Conservation (phyloP, 2,329 filamentous ascomycete species). For the Venturia asperata region DNA sequence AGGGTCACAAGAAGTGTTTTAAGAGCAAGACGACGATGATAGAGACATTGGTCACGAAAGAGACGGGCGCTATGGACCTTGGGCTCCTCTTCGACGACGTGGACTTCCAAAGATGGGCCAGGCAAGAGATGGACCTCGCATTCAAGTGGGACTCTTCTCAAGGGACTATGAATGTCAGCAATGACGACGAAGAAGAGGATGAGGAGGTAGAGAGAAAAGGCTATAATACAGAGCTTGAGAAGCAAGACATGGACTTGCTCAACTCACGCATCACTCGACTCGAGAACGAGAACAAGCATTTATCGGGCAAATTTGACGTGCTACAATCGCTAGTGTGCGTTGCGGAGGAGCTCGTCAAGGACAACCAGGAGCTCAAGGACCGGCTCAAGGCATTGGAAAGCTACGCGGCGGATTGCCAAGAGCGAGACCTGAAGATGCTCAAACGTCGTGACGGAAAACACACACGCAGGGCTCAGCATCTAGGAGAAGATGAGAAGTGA, state of each 20-base stretch:
- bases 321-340: conserved; percentile 8
- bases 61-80: neutral
- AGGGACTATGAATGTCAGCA: neutral
- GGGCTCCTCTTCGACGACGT: neutral
- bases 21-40: conserved; percentile 3
- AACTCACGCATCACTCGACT: neutral
- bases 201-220: neutral
- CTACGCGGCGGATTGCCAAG: neutral
- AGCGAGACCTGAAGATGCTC: neutral
- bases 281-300: neutral
- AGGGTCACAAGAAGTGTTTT: conserved; percentile 9
- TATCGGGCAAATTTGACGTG: neutral
- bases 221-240: neutral
- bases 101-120: neutral
- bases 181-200: neutral
- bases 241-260: neutral
- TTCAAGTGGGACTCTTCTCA: neutral
- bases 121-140: neutral
- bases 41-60: neutral
- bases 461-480: neutral
- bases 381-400: neutral
- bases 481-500: neutral
- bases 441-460: neutral
- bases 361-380: neutral
- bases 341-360: conserved; percentile 2